phyloP scores from a whole-genome alignment of 768 basidiomycete genomes.

The Kwoniella heveanensis region DNA sequence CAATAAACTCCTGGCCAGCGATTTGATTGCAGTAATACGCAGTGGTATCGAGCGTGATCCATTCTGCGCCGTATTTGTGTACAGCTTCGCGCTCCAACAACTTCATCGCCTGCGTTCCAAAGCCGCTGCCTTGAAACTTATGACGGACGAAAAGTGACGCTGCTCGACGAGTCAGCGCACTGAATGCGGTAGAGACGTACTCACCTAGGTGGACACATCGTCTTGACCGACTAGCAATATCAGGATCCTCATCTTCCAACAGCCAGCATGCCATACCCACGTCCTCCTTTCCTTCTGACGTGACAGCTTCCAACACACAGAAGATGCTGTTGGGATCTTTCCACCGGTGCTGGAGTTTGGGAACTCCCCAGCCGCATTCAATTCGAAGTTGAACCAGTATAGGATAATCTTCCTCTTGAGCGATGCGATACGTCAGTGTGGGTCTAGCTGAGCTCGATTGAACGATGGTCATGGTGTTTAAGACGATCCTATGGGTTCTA shows the following conservation, averaged over 20 bases:
- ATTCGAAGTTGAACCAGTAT: constrained; percentile 15
- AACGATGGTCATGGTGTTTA: neutral
- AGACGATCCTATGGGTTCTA: neutral
- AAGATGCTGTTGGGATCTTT: constrained; percentile 17
- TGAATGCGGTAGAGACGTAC: constrained; percentile 4
- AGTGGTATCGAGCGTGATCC: constrained; percentile 36
- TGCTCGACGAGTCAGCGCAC: neutral
- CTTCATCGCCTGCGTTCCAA: constrained; percentile 28
- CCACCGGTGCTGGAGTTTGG: constrained; percentile 14
- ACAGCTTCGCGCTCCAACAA: constrained; percentile 31
- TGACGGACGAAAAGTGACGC: constrained; percentile 40
- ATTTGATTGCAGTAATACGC: constrained; percentile 16
- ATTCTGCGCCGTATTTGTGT: constrained; percentile 25
- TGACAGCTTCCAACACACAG: constrained; percentile 23
- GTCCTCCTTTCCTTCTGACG: constrained; percentile 16
- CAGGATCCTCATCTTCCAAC: constrained; percentile 29
- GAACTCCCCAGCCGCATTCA: constrained; percentile 40
- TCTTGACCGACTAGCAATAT: constrained; percentile 22
- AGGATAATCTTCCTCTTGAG: neutral
- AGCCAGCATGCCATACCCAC: constrained; percentile 45
- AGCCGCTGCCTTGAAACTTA: constrained; percentile 21
- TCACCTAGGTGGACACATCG: constrained; percentile 30
- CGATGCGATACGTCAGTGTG: neutral
- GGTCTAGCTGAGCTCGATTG: neutral
- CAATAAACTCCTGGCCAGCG: neutral